Conservation (phyloP, 139 green algal species). For the Microglena sp. region DNA sequence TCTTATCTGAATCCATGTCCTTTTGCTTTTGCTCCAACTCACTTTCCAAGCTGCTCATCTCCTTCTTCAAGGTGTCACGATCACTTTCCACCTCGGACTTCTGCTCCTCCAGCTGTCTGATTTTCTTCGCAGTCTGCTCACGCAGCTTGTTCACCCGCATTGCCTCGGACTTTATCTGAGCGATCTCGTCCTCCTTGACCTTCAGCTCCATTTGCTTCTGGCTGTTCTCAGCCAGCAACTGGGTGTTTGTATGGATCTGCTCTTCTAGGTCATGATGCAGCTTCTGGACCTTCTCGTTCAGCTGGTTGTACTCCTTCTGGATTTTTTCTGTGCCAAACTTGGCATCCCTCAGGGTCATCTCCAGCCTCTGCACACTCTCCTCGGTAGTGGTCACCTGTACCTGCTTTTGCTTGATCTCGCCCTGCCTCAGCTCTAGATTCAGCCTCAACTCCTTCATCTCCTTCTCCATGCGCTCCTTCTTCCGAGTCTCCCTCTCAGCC, state of each 20-base stretch:
- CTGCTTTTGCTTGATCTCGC: conserved; percentile 72
- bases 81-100: conserved; percentile 41
- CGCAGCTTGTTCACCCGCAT: conserved; percentile 53
- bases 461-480: conserved; percentile 69
- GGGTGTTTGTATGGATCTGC: conserved; percentile 79
- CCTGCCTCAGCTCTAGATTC: conserved; percentile 50
- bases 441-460: conserved; percentile 56
- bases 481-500: conserved; percentile 58
- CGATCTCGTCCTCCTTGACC: conserved; percentile 73
- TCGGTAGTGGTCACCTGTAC: conserved; percentile 37
- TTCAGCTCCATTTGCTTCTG: conserved; percentile 76
- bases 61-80: conserved; percentile 37
- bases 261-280: conserved; percentile 84
- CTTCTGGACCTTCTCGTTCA: conserved; percentile 77
- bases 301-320: conserved; percentile 77
- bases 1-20: conserved; percentile 44
- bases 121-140: conserved; percentile 43
- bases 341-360: conserved; percentile 60
- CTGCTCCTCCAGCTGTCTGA: conserved; percentile 36
- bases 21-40: conserved; percentile 35
- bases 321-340: conserved; percentile 56
- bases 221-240: conserved; percentile 73
- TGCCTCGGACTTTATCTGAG: conserved; percentile 51
- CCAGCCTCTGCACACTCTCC: conserved; percentile 43
- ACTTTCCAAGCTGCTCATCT: conserved; percentile 30